Percentiles rank a stretch among this genome's conserved stretches.
These are phyloP conservation scores for Ziziphus jujuba DNA, from an alignment of 306 rosid species.

Conservation along the genomic window DNA sequence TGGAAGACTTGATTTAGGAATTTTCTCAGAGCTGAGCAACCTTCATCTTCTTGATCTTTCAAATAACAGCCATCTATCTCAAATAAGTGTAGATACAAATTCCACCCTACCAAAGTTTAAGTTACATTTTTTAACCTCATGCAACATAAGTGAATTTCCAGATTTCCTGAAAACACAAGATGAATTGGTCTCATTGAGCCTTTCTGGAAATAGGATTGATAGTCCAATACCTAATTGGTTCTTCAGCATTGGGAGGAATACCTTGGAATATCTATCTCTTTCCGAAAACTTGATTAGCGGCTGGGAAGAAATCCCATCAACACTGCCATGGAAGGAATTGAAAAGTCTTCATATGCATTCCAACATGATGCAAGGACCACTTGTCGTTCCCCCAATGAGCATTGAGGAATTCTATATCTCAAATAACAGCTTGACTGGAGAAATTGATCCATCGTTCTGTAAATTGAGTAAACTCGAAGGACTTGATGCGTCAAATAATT, in stretches of 20 bases:
- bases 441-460: constrained; percentile 1
- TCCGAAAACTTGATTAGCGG: background rate
- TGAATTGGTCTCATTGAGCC: background rate
- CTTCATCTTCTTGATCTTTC: background rate
- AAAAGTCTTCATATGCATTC: background rate
- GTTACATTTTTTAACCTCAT: background rate
- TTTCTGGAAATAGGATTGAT: constrained; percentile 1
- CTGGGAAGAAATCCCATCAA: background rate
- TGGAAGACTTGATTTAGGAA: background rate
- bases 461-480: background rate
- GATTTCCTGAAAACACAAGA: constrained; percentile 4
- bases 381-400: background rate
- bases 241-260: background rate
- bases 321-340: background rate
- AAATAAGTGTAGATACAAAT: background rate
- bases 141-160: constrained; percentile 1
- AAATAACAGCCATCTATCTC: background rate
- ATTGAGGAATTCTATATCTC: background rate
- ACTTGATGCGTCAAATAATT: background rate
- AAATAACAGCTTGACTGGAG: background rate
- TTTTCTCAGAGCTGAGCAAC: background rate
- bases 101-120: background rate
- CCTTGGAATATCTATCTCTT: background rate
- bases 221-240: constrained; percentile 15
- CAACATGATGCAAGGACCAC: background rate